phyloP scores from a whole-genome alignment of 2,329 filamentous ascomycete genomes.

The Exophiala bonariae region DNA sequence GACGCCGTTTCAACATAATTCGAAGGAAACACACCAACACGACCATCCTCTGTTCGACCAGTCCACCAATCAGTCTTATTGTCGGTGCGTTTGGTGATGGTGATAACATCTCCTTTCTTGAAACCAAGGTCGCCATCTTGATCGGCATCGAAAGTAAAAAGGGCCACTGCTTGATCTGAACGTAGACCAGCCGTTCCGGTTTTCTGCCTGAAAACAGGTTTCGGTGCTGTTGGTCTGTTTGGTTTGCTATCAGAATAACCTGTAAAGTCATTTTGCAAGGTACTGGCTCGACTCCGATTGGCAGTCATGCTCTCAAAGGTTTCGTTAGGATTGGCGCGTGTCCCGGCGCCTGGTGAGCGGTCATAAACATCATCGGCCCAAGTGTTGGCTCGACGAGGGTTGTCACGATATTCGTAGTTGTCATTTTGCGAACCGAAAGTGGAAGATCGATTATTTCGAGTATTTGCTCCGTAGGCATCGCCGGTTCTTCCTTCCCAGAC shows the following conservation, averaged over 20 bases:
- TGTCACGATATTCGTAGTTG: slow-evolving; percentile 57
- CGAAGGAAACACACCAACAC: slow-evolving; percentile 83
- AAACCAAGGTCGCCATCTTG: slow-evolving; percentile 91
- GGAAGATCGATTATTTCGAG: slow-evolving; percentile 57
- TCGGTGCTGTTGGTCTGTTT: slow-evolving; percentile 79
- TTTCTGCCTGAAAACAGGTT: slow-evolving; percentile 71
- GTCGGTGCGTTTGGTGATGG: slow-evolving; percentile 89
- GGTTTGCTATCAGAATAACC: slow-evolving; percentile 64
- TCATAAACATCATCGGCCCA: slow-evolving; percentile 53
- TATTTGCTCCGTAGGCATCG: slow-evolving; percentile 68
- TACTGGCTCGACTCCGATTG: slow-evolving; percentile 39
- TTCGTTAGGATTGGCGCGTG: slow-evolving; percentile 33
- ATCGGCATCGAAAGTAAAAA: slow-evolving; percentile 93
- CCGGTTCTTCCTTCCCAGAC: slow-evolving; percentile 79
- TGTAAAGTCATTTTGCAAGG: slow-evolving; percentile 48
- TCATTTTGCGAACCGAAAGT: slow-evolving; percentile 49
- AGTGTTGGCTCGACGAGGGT: slow-evolving; percentile 46
- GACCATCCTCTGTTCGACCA: slow-evolving; percentile 72
- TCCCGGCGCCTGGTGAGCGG: slow-evolving; percentile 30
- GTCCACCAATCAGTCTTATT: slow-evolving; percentile 98
- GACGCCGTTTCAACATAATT: slow-evolving; percentile 29
- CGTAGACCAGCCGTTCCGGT: slow-evolving; percentile 43
- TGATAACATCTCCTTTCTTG: slow-evolving; percentile 96
- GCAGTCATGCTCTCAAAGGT: slow-evolving; percentile 34
- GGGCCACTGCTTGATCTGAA: slow-evolving; percentile 79